Evolutionary conservation across 2,329 filamentous ascomycete genomes (phyloP), one percentile per base, ranked within the genome.

Genomic region (Ploettnerulaceae sp.): DNA sequence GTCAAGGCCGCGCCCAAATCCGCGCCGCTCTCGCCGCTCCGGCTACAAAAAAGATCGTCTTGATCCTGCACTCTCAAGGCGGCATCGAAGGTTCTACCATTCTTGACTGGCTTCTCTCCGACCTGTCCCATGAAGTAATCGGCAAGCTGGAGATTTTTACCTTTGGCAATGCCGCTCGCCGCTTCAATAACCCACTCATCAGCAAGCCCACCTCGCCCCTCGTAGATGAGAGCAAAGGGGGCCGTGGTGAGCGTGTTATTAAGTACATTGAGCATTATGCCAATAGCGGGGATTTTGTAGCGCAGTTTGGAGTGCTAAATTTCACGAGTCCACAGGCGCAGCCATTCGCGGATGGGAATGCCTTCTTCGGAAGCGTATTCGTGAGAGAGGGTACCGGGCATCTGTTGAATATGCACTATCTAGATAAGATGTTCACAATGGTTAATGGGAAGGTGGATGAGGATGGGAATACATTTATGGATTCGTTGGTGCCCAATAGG

Each of bases 21-120:
- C 82, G 84, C 59, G 69, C 77, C 21, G 73, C 76, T 26, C 70
- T 89, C 8, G 75, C 59, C 2, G 45, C 51, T 4, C 37, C 7
- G 75, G 83, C 54, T 71, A 84, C 82, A 49, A 75, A 76, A 28
- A 89, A 87, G 60, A 77, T 91, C 3, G 70, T 91, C 18, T 74
- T 91, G 38, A 77, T 91, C 49, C 69, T 86, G 26, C 87, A 93
- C 64, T 86, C 82, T 1, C 87, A 91, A 64, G 87, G 87, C 3
- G 85, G 76, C 12, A 86, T 91, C 40, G 81, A 88, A 60, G 82
- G 81, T 1, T 76, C 83, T 3, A 68, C 89, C 42, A 80, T 88
- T 3, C 65, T 90, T 3, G 86, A 93, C 66, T 87, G 85, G 82
- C 72, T 91, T 2, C 71, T 89, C 1, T 79, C 83, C 51, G 85